phyloP scores from a whole-genome alignment of 192 early-diverging fungal species.

The Coemansia aciculifera region DNA sequence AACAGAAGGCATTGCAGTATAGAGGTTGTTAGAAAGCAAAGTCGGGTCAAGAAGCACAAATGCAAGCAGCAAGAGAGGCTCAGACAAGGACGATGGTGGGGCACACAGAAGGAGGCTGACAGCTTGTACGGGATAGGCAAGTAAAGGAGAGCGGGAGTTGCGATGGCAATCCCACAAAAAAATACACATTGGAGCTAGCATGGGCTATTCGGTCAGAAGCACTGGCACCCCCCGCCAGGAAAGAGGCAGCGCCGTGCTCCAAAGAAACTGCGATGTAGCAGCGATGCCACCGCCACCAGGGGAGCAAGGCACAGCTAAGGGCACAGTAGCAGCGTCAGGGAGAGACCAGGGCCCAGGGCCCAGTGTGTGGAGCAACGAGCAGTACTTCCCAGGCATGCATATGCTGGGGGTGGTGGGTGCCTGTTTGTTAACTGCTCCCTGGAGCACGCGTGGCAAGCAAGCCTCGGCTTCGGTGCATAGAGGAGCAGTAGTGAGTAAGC shows the following conservation, averaged over 20 bases:
- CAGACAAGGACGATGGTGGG: background rate
- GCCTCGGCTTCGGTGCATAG: background rate
- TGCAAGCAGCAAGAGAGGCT: background rate
- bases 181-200: slow-evolving; percentile 5
- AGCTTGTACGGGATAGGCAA: background rate
- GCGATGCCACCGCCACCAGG: slow-evolving; percentile 3
- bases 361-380: background rate
- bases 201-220: background rate
- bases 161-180: slow-evolving; percentile 5
- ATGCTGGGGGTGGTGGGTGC: background rate
- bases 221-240: background rate
- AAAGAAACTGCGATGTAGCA: slow-evolving; percentile 9
- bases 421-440: slow-evolving; percentile 26
- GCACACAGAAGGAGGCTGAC: background rate
- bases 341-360: slow-evolving; percentile 6
- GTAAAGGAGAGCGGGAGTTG: background rate
- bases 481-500: slow-evolving; percentile 12
- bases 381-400: background rate
- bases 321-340: background rate
- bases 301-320: background rate
- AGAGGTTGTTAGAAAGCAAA: slow-evolving; percentile 22
- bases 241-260: slow-evolving; percentile 1
- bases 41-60: slow-evolving; percentile 14
- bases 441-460: background rate
- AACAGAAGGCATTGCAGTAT: slow-evolving; percentile 10